phyloP scores from a whole-genome alignment of 228 moss, liverwort and hornwort species.

The Sphagnum fallax region DNA sequence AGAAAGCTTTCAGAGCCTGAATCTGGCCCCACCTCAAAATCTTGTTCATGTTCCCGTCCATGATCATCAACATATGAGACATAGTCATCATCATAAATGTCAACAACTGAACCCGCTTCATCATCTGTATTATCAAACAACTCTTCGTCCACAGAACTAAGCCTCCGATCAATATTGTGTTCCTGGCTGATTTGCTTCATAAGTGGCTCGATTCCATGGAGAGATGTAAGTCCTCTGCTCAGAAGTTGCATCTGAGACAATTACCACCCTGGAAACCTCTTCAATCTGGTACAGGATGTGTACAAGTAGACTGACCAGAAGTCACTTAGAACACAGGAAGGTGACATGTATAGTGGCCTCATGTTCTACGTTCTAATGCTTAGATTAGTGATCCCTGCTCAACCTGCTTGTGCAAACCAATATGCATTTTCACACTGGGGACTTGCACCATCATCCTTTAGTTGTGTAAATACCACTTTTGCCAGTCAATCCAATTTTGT shows the following conservation, averaged over 20 bases:
- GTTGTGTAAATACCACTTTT: not conserved
- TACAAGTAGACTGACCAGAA: not conserved
- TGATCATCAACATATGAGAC: conserved; percentile 43
- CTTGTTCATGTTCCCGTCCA: not conserved
- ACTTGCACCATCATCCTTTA: too few relatives aligned
- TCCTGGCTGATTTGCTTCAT: conserved; percentile 66
- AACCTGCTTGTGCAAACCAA: too few relatives aligned
- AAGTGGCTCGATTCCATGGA: conserved; percentile 70
- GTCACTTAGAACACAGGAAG: not conserved
- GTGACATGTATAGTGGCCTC: not conserved
- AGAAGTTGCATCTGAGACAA: conserved; percentile 63
- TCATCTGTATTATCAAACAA: conserved; percentile 25
- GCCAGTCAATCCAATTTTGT: not conserved
- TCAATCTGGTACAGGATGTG: not conserved
- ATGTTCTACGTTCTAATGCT: too few relatives aligned
- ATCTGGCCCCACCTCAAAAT: not conserved
- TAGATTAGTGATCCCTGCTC: too few relatives aligned
- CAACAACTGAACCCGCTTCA: conserved; percentile 36
- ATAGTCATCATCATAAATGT: conserved; percentile 26
- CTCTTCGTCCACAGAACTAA: conserved; percentile 29
- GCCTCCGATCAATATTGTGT: conserved; percentile 51
- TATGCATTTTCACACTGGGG: too few relatives aligned
- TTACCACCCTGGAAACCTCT: not conserved
- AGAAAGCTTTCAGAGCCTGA: not conserved
- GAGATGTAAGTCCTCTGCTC: conserved; percentile 57